phyloP scores from a whole-genome alignment of 129 eudicot genomes.

The Flaveria ramosissima region DNA sequence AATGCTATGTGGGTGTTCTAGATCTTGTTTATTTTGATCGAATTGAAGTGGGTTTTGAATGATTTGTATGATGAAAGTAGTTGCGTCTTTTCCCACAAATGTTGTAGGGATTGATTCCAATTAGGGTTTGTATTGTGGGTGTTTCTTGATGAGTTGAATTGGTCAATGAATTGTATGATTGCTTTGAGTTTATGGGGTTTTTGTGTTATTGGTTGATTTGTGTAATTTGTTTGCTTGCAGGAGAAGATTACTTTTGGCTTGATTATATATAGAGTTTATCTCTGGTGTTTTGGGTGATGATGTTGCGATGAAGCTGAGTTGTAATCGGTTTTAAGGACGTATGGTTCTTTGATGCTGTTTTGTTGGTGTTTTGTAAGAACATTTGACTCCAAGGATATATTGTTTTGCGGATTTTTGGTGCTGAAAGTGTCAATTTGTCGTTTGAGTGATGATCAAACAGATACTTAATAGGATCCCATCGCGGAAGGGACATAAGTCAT shows the following conservation, averaged over 20 bases:
- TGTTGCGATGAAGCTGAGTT: slow-evolving; percentile 18
- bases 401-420: not conserved
- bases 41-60: too few species aligned
- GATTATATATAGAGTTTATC: slow-evolving; percentile 22
- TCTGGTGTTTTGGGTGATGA: slow-evolving; percentile 24
- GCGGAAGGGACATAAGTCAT: slow-evolving; percentile 55
- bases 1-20: slow-evolving; percentile 41
- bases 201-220: slow-evolving; percentile 15
- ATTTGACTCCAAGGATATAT: not conserved
- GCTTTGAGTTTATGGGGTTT: slow-evolving; percentile 17
- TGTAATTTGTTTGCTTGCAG: slow-evolving; percentile 32
- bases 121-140: slow-evolving; percentile 18
- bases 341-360: slow-evolving; percentile 25
- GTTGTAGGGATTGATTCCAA: not conserved
- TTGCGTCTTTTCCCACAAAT: not conserved
- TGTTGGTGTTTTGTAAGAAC: not conserved
- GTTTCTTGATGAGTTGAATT: slow-evolving; percentile 1
- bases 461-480: slow-evolving; percentile 69
- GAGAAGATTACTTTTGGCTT: slow-evolving; percentile 21
- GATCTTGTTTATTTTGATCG: slow-evolving; percentile 55
- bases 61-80: not conserved
- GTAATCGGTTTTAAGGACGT: slow-evolving; percentile 26
- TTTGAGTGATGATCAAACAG: slow-evolving; percentile 60
- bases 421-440: slow-evolving; percentile 26
- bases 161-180: slow-evolving; percentile 20